Evolutionary conservation across 306 rosid genomes (phyloP).

Genomic region (Quercus ilex): DNA sequence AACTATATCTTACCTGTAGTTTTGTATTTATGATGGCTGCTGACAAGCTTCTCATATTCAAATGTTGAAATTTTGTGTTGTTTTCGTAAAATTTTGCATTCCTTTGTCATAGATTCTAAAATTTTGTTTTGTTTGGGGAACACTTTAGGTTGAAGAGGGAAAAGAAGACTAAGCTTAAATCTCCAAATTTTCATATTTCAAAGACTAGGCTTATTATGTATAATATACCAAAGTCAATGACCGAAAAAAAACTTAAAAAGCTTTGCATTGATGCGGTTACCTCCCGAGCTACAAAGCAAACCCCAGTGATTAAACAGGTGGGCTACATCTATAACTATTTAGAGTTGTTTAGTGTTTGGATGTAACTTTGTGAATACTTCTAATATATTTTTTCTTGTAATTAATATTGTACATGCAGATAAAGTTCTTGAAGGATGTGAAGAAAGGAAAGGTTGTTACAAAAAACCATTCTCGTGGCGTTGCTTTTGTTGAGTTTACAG

Average conservation of each 20-base stretch:
- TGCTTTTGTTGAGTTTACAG: slow-evolving; percentile 89
- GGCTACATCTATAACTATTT: slow-evolving; percentile 22
- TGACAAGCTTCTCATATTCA: background rate
- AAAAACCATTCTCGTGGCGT: slow-evolving; percentile 79
- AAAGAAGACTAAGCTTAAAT: slow-evolving; percentile 77
- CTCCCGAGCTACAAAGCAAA: slow-evolving; percentile 90
- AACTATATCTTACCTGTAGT: background rate
- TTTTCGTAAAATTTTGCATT: background rate
- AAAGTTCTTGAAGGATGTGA: slow-evolving; percentile 73
- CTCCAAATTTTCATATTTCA: slow-evolving; percentile 96
- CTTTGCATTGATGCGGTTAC: slow-evolving; percentile 82
- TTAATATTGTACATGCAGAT: slow-evolving; percentile 42
- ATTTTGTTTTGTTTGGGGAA: background rate
- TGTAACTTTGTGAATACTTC: background rate
- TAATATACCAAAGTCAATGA: slow-evolving; percentile 86
- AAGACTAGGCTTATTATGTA: slow-evolving; percentile 73
- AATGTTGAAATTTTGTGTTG: background rate
- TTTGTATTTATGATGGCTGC: background rate
- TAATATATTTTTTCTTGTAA: background rate
- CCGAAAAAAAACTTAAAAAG: slow-evolving; percentile 71
- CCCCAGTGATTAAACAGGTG: slow-evolving; percentile 83
- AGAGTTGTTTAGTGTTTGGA: background rate
- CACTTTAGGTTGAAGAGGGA: slow-evolving; percentile 62
- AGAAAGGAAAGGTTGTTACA: slow-evolving; percentile 62
- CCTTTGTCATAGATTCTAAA: background rate